Base-by-base conservation (phyloP, 768 basidiomycete genomes). In the Podaxis sp. region DNA sequence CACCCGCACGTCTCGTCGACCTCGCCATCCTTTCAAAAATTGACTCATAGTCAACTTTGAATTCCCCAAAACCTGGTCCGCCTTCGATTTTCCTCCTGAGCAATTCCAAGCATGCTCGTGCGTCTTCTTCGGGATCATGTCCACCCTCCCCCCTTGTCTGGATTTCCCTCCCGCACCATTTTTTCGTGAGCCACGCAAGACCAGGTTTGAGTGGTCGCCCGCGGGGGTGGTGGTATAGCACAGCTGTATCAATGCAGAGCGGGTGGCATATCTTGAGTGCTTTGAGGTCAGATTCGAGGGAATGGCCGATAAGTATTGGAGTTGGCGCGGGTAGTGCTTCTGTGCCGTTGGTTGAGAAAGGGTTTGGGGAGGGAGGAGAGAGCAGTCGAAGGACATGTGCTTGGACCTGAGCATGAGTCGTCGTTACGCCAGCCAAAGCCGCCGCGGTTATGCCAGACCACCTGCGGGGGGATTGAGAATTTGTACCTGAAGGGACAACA, bases 81-180 rank as follows among this genome's bases (percentile, higher is more conserved):
- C 87, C 79, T 53, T 86, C 84, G 22, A 97, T 68, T 75, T 99
- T 98, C 71, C 89, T 86, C 69, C 84, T 82, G 22, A 99, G 71
- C 33, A 99, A 77, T 64, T 96, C 95, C 9, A 94, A 67, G 68
- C 95, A 95, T 0, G 96, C 91, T 19, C 89, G 80, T 0, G 96
- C 96, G 68, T 99, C 96, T 72, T 99, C 96, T 68, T 95, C 93
- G 2, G 95, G 93, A 65, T 97, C 92, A 72, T 99, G 96, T 2
- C 94, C 94, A 2, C 89, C 90, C 55, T 90, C 89, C 0, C 93
- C 93, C 0, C 84, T 77, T 0, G 82, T 85, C 74, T 99, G 96
- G 48, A 99, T 99, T 68, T 95, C 92, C 56, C 90, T 84, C 11
- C 84, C 85, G 61, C 93, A 89, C 94, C 95, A 98, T 71, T 93